phyloP scores from a whole-genome alignment of 495 filamentous ascomycete genomes.

The Aspergillus nanangensis region DNA sequence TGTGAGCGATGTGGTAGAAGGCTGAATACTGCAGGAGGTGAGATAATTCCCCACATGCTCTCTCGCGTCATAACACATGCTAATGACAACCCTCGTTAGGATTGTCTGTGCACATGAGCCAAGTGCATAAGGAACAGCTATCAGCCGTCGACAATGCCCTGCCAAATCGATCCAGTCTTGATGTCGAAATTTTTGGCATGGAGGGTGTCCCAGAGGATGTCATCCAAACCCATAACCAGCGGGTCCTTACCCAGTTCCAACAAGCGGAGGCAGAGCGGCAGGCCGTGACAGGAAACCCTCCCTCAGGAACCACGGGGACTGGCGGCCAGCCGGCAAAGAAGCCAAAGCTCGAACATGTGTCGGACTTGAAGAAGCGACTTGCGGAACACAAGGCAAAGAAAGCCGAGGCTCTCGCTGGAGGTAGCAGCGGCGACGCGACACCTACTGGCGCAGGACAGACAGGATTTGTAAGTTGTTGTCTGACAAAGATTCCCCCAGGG shows the following conservation, averaged over 20 bases:
- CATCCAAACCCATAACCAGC: slow-evolving; percentile 73
- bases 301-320: slow-evolving; percentile 50
- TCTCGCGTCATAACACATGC: background rate
- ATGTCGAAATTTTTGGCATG: slow-evolving; percentile 97
- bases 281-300: slow-evolving; percentile 77
- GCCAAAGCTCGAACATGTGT: slow-evolving; percentile 69
- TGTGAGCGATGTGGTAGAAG: slow-evolving; percentile 84
- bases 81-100: slow-evolving; percentile 44
- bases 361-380: slow-evolving; percentile 77
- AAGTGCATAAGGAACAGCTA: slow-evolving; percentile 93
- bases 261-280: slow-evolving; percentile 79
- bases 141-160: slow-evolving; percentile 86
- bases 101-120: slow-evolving; percentile 92
- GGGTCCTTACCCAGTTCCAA: slow-evolving; percentile 77
- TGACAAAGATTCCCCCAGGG: background rate
- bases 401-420: slow-evolving; percentile 53
- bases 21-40: slow-evolving; percentile 93
- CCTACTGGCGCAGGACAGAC: slow-evolving; percentile 49
- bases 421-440: slow-evolving; percentile 58
- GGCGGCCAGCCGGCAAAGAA: slow-evolving; percentile 64
- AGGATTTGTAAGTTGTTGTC: slow-evolving; percentile 47
- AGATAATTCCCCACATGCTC: slow-evolving; percentile 25
- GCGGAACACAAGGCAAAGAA: slow-evolving; percentile 74
- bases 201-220: slow-evolving; percentile 92
- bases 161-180: slow-evolving; percentile 72